Percentiles rank a stretch among this genome's conserved stretches.
These are phyloP conservation scores for Grosmannia penicillata DNA, from an alignment of 2,329 filamentous ascomycete genomes.

Conservation along the genomic window DNA sequence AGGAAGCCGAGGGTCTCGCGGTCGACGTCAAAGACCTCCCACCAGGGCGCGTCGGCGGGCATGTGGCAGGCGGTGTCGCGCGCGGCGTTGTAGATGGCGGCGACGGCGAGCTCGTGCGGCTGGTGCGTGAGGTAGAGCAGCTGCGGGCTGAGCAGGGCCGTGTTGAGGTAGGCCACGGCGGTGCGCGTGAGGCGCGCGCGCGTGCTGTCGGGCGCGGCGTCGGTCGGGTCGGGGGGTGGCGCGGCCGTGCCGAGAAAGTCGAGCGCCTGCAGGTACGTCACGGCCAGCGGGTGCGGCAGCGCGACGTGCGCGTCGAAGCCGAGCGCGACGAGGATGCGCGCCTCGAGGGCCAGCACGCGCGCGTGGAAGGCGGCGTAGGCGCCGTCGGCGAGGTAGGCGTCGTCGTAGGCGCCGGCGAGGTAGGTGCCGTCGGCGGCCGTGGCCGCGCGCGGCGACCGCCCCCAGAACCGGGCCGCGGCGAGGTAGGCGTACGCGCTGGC, in stretches of 20 bases:
- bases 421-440: constrained; percentile 34
- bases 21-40: constrained; percentile 96
- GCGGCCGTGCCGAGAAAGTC: constrained; percentile 37
- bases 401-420: too few species aligned
- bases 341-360: constrained; percentile 59
- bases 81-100: constrained; percentile 81
- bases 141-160: constrained; percentile 73
- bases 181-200: constrained; percentile 42
- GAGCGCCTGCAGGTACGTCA: constrained; percentile 87
- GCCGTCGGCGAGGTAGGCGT: constrained; percentile 55
- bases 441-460: constrained; percentile 20
- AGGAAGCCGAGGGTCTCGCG: constrained; percentile 88
- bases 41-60: constrained; percentile 69
- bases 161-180: constrained; percentile 69
- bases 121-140: constrained; percentile 86
- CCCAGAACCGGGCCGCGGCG: constrained; percentile 29
- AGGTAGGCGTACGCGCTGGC: constrained; percentile 79
- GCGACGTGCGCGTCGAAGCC: constrained; percentile 76
- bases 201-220: constrained; percentile 32
- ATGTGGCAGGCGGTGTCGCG: constrained; percentile 62
- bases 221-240: constrained; percentile 8
- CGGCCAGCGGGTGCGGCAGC: constrained; percentile 69
- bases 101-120: constrained; percentile 68
- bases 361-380: constrained; percentile 51
- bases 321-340: constrained; percentile 58